A percentile compares a stretch with the other conserved stretches of the same genome.
These are phyloP conservation scores for Debaryomyces hansenii DNA, from an alignment of 805 yeast species.

Conservation along the genomic window DNA sequence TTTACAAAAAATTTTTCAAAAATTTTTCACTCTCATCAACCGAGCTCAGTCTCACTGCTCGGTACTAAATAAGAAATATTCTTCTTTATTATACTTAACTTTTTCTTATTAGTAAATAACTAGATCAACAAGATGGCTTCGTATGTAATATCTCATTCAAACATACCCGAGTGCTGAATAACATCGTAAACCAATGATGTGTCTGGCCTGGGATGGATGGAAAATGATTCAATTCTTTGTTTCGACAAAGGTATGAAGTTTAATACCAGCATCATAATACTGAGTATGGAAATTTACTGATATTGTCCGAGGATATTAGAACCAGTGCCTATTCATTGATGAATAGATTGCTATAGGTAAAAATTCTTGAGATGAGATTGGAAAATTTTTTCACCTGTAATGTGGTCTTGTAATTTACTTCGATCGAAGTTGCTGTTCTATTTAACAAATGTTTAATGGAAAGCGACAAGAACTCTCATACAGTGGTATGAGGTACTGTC, in stretches of 20 bases:
- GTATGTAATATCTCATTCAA: conserved; percentile 3
- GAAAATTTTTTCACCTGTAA: no score
- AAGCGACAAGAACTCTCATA: neutral
- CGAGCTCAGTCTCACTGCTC: neutral
- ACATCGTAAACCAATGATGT: neutral
- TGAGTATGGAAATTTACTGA: neutral
- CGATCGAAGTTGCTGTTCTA: neutral
- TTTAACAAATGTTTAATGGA: neutral
- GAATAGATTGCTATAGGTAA: no score
- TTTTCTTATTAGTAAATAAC: neutral
- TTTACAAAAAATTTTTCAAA: neutral
- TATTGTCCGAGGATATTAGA: no score
- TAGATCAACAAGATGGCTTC: conserved; percentile 6
- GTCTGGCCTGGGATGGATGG: conserved; percentile 3
- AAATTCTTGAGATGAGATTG: no score
- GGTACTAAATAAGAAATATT: neutral
- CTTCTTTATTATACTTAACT: neutral
- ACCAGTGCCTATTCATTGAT: no score
- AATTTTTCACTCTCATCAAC: neutral
- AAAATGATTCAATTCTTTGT: conserved; percentile 1
- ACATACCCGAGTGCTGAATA: conserved; percentile 1
- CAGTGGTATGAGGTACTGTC: neutral
- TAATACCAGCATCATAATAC: neutral
- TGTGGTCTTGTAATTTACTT: neutral
- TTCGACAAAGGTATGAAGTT: neutral